These are phyloP conservation scores for Nigrospora osmanthi DNA, from an alignment of 2,329 filamentous ascomycete genomes.

Conservation along the genomic window DNA sequence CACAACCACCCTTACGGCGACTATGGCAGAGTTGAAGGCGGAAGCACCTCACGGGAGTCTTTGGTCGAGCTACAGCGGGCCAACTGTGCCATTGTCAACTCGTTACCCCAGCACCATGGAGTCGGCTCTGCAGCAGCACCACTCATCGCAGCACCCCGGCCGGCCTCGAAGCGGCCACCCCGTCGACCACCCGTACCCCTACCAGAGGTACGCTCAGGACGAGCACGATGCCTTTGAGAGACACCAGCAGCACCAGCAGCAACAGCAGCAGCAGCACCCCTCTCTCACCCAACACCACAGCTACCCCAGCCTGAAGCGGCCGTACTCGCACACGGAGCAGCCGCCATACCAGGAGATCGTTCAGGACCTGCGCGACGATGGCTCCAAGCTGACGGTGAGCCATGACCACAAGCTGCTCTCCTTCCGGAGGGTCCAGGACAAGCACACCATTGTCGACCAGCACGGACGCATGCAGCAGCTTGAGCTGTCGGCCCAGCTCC, in stretches of 20 bases:
- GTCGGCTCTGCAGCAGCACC: constrained; percentile 35
- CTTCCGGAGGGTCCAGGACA: constrained; percentile 50
- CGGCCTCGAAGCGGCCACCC: constrained; percentile 42
- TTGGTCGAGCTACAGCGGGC: constrained; percentile 48
- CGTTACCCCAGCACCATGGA: constrained; percentile 45
- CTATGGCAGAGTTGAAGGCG: constrained; percentile 56
- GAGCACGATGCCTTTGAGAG: constrained; percentile 47
- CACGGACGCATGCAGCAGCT: constrained; percentile 53
- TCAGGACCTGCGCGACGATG: constrained; percentile 51
- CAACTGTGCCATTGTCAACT: constrained; percentile 43
- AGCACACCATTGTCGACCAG: constrained; percentile 51
- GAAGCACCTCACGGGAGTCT: constrained; percentile 49
- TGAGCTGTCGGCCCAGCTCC: constrained; percentile 65
- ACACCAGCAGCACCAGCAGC: constrained; percentile 27
- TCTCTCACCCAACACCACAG: constrained; percentile 41
- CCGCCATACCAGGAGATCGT: constrained; percentile 53
- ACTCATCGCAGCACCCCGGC: constrained; percentile 36
- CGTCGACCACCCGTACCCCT: constrained; percentile 45
- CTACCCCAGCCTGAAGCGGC: constrained; percentile 48
- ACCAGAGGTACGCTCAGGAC: constrained; percentile 46
- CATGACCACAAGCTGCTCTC: constrained; percentile 55
- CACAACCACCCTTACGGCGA: constrained; percentile 51
- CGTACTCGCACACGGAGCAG: constrained; percentile 48
- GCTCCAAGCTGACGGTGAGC: constrained; percentile 47
- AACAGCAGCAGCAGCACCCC: constrained; percentile 22